Conservation (phyloP, 1,284 basidiomycete genomes). For the Fomitopsis pinicola region DNA sequence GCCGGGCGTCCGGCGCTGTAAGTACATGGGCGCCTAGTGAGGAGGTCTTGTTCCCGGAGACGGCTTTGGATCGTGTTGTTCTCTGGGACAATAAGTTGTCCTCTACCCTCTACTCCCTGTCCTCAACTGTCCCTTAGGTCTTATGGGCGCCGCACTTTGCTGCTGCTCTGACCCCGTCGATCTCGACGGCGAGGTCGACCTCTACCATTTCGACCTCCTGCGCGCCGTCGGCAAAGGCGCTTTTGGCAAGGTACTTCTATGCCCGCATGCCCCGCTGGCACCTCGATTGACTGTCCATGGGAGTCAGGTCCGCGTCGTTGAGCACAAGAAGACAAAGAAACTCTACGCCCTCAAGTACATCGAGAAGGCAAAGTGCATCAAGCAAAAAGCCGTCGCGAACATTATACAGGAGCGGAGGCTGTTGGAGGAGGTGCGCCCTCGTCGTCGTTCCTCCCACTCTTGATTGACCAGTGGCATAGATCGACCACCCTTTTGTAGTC, state of each 20-base stretch:
- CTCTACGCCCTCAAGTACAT: conserved; percentile 98
- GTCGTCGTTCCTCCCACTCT: not conserved
- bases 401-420: conserved; percentile 91
- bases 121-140: conserved; percentile 4
- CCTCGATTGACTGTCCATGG: not conserved
- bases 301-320: conserved; percentile 79
- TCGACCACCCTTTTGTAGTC: conserved; percentile 92
- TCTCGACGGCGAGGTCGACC: conserved; percentile 89
- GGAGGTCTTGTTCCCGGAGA: conserved; percentile 1
- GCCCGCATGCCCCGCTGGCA: conserved; percentile 3
- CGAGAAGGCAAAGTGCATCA: conserved; percentile 90
- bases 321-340: conserved; percentile 91
- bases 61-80: conserved; percentile 11
- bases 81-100: conserved; percentile 9
- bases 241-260: conserved; percentile 82
- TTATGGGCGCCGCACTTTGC: conserved; percentile 27
- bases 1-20: not conserved
- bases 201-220: conserved; percentile 95
- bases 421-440: conserved; percentile 73
- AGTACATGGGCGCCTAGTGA: not conserved
- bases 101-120: conserved; percentile 1
- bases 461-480: conserved; percentile 40
- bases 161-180: conserved; percentile 64
- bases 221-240: conserved; percentile 93
- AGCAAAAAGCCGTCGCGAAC: conserved; percentile 91